phyloP scores from a whole-genome alignment of 495 filamentous ascomycete species.

The Xylaria intraflava region DNA sequence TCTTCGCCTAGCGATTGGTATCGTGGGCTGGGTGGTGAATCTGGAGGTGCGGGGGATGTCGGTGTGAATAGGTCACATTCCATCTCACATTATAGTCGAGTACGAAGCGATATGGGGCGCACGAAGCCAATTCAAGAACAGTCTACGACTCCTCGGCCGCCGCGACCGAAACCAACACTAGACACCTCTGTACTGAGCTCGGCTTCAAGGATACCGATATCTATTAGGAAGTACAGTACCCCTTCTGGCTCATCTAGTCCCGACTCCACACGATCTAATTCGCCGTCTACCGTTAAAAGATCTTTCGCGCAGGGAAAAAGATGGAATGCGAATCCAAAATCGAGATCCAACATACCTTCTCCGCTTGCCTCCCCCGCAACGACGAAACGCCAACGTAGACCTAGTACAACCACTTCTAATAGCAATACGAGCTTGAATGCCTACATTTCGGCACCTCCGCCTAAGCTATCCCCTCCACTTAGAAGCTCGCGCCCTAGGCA shows the following conservation, averaged over 20 bases:
- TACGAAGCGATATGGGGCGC: slow-evolving; percentile 43
- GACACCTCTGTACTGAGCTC: slow-evolving; percentile 28
- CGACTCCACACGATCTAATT: slow-evolving; percentile 44
- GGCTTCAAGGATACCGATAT: slow-evolving; percentile 38
- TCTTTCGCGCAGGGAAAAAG: slow-evolving; percentile 31
- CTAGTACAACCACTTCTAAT: slow-evolving; percentile 23
- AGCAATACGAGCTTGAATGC: slow-evolving; percentile 45
- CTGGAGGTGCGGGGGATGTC: slow-evolving; percentile 25
- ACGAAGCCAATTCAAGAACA: slow-evolving; percentile 27
- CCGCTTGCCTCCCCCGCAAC: slow-evolving; percentile 24
- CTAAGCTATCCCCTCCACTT: slow-evolving; percentile 59
- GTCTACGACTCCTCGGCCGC: slow-evolving; percentile 17
- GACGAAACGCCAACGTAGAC: slow-evolving; percentile 17
- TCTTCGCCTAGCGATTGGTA: slow-evolving; percentile 51
- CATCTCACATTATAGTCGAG: slow-evolving; percentile 36
- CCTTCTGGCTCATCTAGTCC: slow-evolving; percentile 40
- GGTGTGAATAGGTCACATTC: slow-evolving; percentile 26
- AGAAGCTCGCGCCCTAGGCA: slow-evolving; percentile 77
- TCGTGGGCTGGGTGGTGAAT: slow-evolving; percentile 28
- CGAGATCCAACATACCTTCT: slow-evolving; percentile 34
- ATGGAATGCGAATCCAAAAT: slow-evolving; percentile 32
- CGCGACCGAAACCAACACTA: slow-evolving; percentile 20
- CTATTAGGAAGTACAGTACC: slow-evolving; percentile 36
- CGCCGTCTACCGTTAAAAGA: slow-evolving; percentile 39
- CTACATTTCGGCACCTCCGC: slow-evolving; percentile 43